These are phyloP conservation scores for Pharnaceum exiguum DNA, from an alignment of 148 eudicot genomes.

Conservation along the genomic window DNA sequence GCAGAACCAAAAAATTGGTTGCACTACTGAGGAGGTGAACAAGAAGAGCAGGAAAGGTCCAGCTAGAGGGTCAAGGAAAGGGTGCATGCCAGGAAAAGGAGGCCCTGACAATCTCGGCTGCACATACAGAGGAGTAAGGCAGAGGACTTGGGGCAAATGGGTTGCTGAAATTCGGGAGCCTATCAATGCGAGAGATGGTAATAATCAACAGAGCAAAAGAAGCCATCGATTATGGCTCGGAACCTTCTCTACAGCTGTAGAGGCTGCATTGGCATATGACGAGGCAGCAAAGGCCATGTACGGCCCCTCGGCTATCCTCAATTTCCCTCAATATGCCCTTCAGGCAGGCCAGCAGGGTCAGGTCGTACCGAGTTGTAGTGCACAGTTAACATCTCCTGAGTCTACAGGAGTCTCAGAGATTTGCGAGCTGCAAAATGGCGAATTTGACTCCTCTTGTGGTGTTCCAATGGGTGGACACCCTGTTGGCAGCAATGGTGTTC, in stretches of 20 bases:
- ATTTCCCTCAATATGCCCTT: slow-evolving; percentile 24
- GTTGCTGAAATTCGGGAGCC: slow-evolving; percentile 55
- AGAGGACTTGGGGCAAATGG: slow-evolving; percentile 60
- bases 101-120: slow-evolving; percentile 46
- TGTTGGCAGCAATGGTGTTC: background rate
- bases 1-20: slow-evolving; percentile 14
- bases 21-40: slow-evolving; percentile 2
- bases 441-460: background rate
- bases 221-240: slow-evolving; percentile 49
- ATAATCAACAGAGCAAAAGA: slow-evolving; percentile 5
- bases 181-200: background rate
- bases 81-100: slow-evolving; percentile 54
- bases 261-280: slow-evolving; percentile 49
- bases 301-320: slow-evolving; percentile 39
- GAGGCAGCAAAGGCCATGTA: slow-evolving; percentile 50
- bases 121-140: slow-evolving; percentile 40
- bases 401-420: slow-evolving; percentile 15
- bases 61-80: slow-evolving; percentile 42
- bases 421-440: slow-evolving; percentile 2
- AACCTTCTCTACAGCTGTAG: slow-evolving; percentile 36
- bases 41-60: slow-evolving; percentile 24
- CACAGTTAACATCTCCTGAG: background rate
- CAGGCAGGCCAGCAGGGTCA: background rate
- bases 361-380: background rate
- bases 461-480: background rate